These are phyloP conservation scores for Aureobasidium subglaciale DNA, from an alignment of 2,329 filamentous ascomycete genomes.

Conservation along the genomic window DNA sequence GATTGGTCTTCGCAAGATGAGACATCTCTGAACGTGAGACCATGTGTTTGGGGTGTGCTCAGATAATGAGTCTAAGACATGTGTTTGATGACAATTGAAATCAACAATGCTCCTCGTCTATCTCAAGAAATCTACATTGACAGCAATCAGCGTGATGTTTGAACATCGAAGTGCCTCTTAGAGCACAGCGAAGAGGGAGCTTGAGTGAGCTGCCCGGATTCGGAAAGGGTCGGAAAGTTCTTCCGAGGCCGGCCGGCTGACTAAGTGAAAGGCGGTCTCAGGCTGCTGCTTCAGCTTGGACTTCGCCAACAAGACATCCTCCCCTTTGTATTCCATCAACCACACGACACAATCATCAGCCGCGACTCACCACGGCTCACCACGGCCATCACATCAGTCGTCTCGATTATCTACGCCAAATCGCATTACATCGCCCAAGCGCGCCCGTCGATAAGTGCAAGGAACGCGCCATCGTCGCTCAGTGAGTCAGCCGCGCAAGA, in stretches of 20 bases:
- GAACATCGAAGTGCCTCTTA: too few relatives aligned
- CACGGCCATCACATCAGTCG: neutral
- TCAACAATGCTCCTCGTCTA: too few relatives aligned
- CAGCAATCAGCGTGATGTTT: too few relatives aligned
- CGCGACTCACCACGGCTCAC: neutral
- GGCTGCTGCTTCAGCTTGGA: neutral
- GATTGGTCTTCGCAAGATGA: too few relatives aligned
- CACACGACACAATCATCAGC: neutral
- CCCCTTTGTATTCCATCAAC: conserved; percentile 10
- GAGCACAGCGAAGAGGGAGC: too few relatives aligned
- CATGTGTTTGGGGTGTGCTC: too few relatives aligned
- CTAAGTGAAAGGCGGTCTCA: neutral
- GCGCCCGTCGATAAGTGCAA: neutral
- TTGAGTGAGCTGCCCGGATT: neutral
- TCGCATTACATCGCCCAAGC: neutral
- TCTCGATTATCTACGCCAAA: neutral
- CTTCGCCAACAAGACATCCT: conserved; percentile 6
- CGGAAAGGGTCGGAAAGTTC: conserved; percentile 3
- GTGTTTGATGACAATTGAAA: too few relatives aligned
- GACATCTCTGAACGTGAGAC: too few relatives aligned
- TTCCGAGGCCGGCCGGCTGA: conserved; percentile 2
- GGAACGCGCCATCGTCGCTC: conserved; percentile 3
- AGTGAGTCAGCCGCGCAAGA: conserved; percentile 15
- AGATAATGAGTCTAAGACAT: too few relatives aligned
- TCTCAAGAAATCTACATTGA: too few relatives aligned